Percentiles rank a stretch among this genome's conserved stretches.
phyloP scores from a whole-genome alignment of 768 basidiomycete genomes.

The Hypsizygus marmoreus region DNA sequence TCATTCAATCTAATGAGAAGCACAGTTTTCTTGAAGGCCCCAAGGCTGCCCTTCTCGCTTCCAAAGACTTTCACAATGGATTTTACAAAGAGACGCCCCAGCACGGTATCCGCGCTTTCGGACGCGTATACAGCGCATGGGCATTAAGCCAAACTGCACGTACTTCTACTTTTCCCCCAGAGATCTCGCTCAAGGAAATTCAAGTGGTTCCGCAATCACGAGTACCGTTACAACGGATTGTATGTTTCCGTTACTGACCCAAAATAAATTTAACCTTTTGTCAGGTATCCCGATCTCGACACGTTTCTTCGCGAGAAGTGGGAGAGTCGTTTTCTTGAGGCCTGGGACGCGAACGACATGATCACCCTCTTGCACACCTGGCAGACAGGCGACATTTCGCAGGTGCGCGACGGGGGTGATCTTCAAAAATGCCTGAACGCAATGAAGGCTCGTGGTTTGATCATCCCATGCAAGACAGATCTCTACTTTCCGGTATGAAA shows the following conservation, averaged over 20 bases:
- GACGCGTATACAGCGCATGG: constrained; percentile 58
- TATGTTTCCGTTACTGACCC: constrained; percentile 19
- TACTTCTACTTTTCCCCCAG: background rate
- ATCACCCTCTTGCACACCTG: constrained; percentile 51
- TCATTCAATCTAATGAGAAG: background rate
- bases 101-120: constrained; percentile 56
- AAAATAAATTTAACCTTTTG: background rate
- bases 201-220: constrained; percentile 58
- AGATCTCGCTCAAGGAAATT: background rate
- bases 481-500: constrained; percentile 53
- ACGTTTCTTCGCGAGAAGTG: constrained; percentile 54
- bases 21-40: constrained; percentile 60
- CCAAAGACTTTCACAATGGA: constrained; percentile 56
- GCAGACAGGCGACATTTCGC: constrained; percentile 51
- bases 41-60: constrained; percentile 53
- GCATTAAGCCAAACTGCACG: constrained; percentile 57
- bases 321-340: constrained; percentile 43
- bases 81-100: constrained; percentile 51
- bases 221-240: constrained; percentile 43
- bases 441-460: constrained; percentile 53
- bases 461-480: constrained; percentile 63
- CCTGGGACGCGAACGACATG: constrained; percentile 60
- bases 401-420: constrained; percentile 43
- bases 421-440: constrained; percentile 38
- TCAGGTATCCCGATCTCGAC: constrained; percentile 48